Conservation (phyloP, 2,329 filamentous ascomycete species). For the Rhinocladiella similis region DNA sequence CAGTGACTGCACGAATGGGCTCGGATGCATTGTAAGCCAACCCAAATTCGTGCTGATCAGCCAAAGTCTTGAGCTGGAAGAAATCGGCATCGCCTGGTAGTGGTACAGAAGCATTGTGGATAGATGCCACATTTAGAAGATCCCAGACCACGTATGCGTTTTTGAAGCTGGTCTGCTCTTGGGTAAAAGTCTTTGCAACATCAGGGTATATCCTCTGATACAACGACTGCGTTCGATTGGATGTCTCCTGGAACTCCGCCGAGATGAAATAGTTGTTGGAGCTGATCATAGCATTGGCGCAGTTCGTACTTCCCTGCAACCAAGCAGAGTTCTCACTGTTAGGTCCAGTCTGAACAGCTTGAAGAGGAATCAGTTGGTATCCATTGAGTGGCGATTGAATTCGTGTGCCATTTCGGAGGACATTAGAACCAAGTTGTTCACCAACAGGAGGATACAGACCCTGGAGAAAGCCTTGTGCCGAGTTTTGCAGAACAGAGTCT, state of each 20-base stretch:
- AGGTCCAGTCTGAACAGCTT: slow-evolving; percentile 59
- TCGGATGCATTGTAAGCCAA: slow-evolving; percentile 72
- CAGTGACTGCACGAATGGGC: slow-evolving; percentile 50
- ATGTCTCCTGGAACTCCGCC: slow-evolving; percentile 49
- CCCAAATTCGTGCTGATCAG: slow-evolving; percentile 77
- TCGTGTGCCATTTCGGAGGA: slow-evolving; percentile 68
- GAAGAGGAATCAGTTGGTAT: slow-evolving; percentile 81
- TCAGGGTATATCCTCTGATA: slow-evolving; percentile 54
- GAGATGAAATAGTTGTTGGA: slow-evolving; percentile 61
- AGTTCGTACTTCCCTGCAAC: slow-evolving; percentile 59
- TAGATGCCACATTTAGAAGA: slow-evolving; percentile 61
- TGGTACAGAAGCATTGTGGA: slow-evolving; percentile 59
- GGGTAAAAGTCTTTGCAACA: slow-evolving; percentile 53
- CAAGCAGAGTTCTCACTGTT: slow-evolving; percentile 60
- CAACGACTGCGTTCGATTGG: slow-evolving; percentile 53
- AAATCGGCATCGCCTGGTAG: slow-evolving; percentile 58
- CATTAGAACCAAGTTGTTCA: slow-evolving; percentile 52
- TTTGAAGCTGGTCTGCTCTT: slow-evolving; percentile 54
- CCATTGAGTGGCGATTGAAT: slow-evolving; percentile 71
- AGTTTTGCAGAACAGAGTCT: slow-evolving; percentile 77
- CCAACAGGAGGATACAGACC: slow-evolving; percentile 81
- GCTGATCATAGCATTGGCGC: slow-evolving; percentile 56
- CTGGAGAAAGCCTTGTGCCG: slow-evolving; percentile 74
- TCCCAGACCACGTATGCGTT: slow-evolving; percentile 68
- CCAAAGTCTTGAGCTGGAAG: slow-evolving; percentile 61